Evolutionary conservation across 768 basidiomycete species (phyloP).

Genomic region (Lactifluus piperatus): DNA sequence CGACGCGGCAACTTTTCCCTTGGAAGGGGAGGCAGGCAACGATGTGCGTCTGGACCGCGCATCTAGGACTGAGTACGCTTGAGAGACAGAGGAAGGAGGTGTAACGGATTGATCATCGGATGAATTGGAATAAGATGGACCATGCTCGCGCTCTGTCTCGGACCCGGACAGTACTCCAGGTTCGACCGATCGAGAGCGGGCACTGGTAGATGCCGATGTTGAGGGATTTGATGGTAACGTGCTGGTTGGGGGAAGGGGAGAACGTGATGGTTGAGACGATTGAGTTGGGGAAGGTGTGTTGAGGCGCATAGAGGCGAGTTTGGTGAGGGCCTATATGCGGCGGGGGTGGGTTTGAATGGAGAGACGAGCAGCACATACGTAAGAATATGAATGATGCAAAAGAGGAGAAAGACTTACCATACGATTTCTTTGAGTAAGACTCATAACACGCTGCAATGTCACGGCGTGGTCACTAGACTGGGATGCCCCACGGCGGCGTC

Average conservation of each 20-base stretch:
- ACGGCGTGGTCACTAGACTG: conserved; percentile 42
- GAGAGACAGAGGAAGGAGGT: conserved; percentile 28
- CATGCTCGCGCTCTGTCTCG: conserved; percentile 73
- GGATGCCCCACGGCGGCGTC: conserved; percentile 26
- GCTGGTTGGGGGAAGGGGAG: conserved; percentile 19
- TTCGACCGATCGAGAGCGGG: conserved; percentile 27
- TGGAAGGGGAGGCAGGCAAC: conserved; percentile 39
- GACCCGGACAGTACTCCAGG: conserved; percentile 48
- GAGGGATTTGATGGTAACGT: conserved; percentile 27
- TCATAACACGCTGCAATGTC: conserved; percentile 61
- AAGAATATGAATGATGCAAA: neutral
- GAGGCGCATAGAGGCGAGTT: conserved; percentile 51
- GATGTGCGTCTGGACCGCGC: conserved; percentile 40
- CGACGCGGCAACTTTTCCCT: conserved; percentile 19
- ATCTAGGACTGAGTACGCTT: conserved; percentile 18
- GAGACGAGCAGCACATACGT: neutral
- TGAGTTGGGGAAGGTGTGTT: conserved; percentile 45
- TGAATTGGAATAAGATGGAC: conserved; percentile 22
- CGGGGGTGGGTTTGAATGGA: neutral
- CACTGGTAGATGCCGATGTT: conserved; percentile 24
- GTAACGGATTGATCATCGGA: conserved; percentile 34
- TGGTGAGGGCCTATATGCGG: conserved; percentile 25
- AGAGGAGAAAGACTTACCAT: conserved; percentile 41
- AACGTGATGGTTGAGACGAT: conserved; percentile 32
- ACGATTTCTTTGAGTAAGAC: conserved; percentile 61